phyloP scores from a whole-genome alignment of 2,329 filamentous ascomycete species.

The Pseudocercospora fijiensis region DNA sequence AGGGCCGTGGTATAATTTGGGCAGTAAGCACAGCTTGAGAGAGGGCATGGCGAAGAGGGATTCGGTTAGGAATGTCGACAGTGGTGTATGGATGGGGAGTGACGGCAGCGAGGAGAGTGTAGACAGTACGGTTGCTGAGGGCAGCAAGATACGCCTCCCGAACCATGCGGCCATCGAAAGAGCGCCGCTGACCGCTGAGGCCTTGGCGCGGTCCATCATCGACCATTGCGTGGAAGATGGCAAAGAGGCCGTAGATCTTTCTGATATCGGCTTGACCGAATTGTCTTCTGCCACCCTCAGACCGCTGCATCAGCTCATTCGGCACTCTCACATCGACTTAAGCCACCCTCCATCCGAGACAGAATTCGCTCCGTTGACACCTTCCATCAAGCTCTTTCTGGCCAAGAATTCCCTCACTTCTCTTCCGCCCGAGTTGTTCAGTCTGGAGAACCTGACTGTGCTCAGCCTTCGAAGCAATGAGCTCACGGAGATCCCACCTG shows the following conservation, averaged over 20 bases:
- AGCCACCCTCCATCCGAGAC: slow-evolving; percentile 50
- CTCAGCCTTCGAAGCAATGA: slow-evolving; percentile 66
- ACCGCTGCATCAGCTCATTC: slow-evolving; percentile 50
- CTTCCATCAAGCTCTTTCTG: slow-evolving; percentile 62
- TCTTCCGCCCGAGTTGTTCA: slow-evolving; percentile 62
- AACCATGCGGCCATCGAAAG: slow-evolving; percentile 1
- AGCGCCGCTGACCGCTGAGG: slow-evolving; percentile 18
- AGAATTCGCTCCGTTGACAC: slow-evolving; percentile 59
- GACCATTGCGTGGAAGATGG: slow-evolving; percentile 52
- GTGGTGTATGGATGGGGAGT: slow-evolving; percentile 67
- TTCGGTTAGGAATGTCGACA: slow-evolving; percentile 62
- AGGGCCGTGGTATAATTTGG: slow-evolving; percentile 64
- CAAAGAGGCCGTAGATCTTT: slow-evolving; percentile 61
- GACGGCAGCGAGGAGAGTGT: slow-evolving; percentile 47
- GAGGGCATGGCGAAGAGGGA: slow-evolving; percentile 48
- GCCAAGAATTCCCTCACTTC: slow-evolving; percentile 57
- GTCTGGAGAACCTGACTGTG: slow-evolving; percentile 61
- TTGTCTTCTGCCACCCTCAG: slow-evolving; percentile 59
- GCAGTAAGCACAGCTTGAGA: slow-evolving; percentile 22
- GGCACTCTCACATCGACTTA: slow-evolving; percentile 30
- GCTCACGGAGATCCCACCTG: slow-evolving; percentile 60
- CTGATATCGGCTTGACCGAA: slow-evolving; percentile 52
- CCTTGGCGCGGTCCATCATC: slow-evolving; percentile 29
- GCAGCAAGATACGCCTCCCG: slow-evolving; percentile 9
- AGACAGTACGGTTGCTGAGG: slow-evolving; percentile 1